Conservation (phyloP, 371 early-diverging fungal genomes). For the Syncephalis fuscata region DNA sequence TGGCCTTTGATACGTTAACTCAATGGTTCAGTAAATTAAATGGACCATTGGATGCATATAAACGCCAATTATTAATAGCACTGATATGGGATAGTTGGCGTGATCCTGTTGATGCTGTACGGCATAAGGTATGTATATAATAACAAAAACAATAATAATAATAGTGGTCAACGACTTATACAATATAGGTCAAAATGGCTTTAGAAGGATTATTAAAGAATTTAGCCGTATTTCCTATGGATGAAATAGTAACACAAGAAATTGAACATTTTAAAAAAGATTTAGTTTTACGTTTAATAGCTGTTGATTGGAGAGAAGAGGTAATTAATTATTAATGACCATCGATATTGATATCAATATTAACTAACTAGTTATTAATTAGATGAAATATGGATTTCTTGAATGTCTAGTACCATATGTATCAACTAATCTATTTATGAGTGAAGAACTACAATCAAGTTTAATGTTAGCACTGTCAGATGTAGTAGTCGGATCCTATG, state of each 20-base stretch:
- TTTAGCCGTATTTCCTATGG: constrained; percentile 5
- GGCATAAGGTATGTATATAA: constrained; percentile 29
- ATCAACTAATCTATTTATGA: too few relatives aligned
- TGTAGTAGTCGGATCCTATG: too few relatives aligned
- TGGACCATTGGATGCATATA: constrained; percentile 15
- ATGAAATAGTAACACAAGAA: constrained; percentile 10
- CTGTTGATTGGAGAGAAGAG: constrained; percentile 23
- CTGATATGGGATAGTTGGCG: constrained; percentile 69
- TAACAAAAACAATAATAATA: too few relatives aligned
- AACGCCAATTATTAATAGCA: constrained; percentile 31
- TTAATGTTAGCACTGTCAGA: too few relatives aligned
- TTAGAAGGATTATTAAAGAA: constrained; percentile 15
- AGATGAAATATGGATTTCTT: too few relatives aligned
- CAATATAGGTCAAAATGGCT: constrained; percentile 10
- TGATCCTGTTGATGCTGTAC: constrained; percentile 63
- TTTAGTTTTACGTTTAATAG: constrained; percentile 22
- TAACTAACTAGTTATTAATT: too few relatives aligned
- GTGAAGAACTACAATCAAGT: too few relatives aligned
- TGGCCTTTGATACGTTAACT: constrained; percentile 1
- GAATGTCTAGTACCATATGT: too few relatives aligned
- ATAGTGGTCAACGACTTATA: too few relatives aligned
- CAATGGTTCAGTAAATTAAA: constrained; percentile 1
- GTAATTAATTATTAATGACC: constrained; percentile 11
- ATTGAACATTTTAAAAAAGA: constrained; percentile 12
- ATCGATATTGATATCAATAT: too few relatives aligned